phyloP scores from a whole-genome alignment of 805 yeast species.

The Saccharomycopsis malanga region DNA sequence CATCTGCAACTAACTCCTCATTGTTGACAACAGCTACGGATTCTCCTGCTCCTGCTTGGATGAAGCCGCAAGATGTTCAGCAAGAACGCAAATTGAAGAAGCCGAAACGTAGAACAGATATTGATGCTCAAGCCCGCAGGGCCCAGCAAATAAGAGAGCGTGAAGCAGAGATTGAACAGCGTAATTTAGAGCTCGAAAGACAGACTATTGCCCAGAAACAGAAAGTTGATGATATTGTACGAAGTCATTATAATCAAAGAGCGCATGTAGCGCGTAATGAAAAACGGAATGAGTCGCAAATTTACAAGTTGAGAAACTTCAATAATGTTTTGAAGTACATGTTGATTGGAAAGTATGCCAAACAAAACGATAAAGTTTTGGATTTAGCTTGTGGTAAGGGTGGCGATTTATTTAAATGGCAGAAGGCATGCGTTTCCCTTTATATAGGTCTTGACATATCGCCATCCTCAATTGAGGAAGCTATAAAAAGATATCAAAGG shows the following conservation, averaged over 20 bases:
- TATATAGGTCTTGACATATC: conserved; percentile 91
- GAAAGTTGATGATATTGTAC: conserved; percentile 58
- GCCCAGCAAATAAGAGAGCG: conserved; percentile 15
- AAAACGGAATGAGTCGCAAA: conserved; percentile 69
- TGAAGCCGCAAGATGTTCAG: conserved; percentile 4
- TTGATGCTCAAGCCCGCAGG: conserved; percentile 22
- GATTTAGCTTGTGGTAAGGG: conserved; percentile 98
- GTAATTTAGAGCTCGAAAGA: conserved; percentile 26
- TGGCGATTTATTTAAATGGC: conserved; percentile 91
- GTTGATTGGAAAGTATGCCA: conserved; percentile 62
- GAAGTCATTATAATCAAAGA: conserved; percentile 80
- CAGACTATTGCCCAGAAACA: conserved; percentile 23
- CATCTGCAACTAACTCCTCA: not conserved
- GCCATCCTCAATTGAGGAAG: conserved; percentile 80
- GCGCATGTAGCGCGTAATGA: conserved; percentile 58
- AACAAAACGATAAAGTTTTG: conserved; percentile 49
- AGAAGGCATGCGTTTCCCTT: conserved; percentile 61
- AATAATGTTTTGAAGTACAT: conserved; percentile 89
- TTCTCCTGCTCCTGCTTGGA: conserved; percentile 2
- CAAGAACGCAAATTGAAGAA: conserved; percentile 9
- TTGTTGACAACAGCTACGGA: not conserved
- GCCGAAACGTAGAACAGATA: conserved; percentile 26
- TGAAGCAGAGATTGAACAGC: conserved; percentile 14
- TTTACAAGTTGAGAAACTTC: conserved; percentile 78
- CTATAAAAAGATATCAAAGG: conserved; percentile 61